Conservation (phyloP, 345 rosid genomes). For the Garcia nutans region DNA sequence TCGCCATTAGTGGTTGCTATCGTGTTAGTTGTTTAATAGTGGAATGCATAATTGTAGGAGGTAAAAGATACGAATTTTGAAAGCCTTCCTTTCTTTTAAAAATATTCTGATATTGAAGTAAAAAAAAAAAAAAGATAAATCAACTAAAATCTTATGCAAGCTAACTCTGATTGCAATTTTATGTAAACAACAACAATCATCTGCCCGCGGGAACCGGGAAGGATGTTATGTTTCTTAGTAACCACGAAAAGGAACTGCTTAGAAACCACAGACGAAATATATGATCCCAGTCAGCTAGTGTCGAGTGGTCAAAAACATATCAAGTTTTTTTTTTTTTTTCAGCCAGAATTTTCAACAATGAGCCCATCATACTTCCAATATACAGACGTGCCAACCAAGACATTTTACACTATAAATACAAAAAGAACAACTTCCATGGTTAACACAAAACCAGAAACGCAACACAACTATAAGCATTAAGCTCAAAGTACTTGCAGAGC, state of each 20-base stretch:
- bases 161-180: too few species aligned
- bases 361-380: background rate
- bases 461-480: too few species aligned
- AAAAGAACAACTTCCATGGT: background rate
- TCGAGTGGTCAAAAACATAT: background rate
- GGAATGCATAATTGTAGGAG: too few species aligned
- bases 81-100: too few species aligned
- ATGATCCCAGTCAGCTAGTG: background rate
- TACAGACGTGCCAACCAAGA: conserved; percentile 6
- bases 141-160: too few species aligned
- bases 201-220: background rate
- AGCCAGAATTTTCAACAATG: background rate
- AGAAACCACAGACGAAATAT: background rate
- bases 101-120: too few species aligned
- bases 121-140: too few species aligned
- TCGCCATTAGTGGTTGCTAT: too few species aligned
- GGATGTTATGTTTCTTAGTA: conserved; percentile 2
- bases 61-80: too few species aligned
- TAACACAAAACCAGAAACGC: too few species aligned
- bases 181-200: too few species aligned
- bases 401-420: background rate
- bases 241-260: background rate
- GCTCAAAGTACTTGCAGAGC: background rate
- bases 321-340: background rate
- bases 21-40: too few species aligned